These are phyloP conservation scores for Colletotrichum trifolii DNA, from an alignment of 2,329 filamentous ascomycete genomes.

Conservation along the genomic window DNA sequence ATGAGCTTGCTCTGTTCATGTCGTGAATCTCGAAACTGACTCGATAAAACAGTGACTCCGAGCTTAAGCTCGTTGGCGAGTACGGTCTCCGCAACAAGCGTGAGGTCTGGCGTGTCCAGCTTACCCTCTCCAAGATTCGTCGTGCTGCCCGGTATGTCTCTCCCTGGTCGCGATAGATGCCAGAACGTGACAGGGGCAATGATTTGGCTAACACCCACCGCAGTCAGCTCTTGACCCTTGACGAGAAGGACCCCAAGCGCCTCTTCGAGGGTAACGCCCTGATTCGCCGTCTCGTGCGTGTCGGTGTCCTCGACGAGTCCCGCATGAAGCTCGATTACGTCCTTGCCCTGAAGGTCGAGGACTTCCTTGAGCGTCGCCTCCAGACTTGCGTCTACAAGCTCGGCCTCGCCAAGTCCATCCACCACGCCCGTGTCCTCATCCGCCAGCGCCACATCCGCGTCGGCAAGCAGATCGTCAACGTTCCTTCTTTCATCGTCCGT, in stretches of 20 bases:
- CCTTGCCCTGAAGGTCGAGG: constrained; percentile 97
- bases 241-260: constrained; percentile 99
- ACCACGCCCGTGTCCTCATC: constrained; percentile 99
- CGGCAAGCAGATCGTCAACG: constrained; percentile 99
- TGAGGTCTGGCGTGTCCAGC: constrained; percentile 99
- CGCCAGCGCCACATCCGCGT: constrained; percentile 99
- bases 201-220: constrained; percentile 40
- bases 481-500: constrained; percentile 99
- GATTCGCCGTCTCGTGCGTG: constrained; percentile 99
- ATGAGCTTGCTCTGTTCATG: constrained; percentile 98
- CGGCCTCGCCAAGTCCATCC: constrained; percentile 99
- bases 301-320: constrained; percentile 99
- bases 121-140: constrained; percentile 99
- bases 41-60: constrained; percentile 83
- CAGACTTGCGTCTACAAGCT: constrained; percentile 99
- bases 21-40: constrained; percentile 81
- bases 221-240: constrained; percentile 99
- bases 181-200: neutral
- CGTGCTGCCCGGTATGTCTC: constrained; percentile 93
- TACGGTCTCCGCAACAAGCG: constrained; percentile 99
- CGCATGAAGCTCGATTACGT: constrained; percentile 99
- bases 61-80: constrained; percentile 99
- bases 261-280: constrained; percentile 99
- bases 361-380: constrained; percentile 99
- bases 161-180: constrained; percentile 7